A percentile compares a stretch with the other conserved stretches of the same genome.
These are phyloP conservation scores for Mimosa pudica DNA, from an alignment of 306 rosid species.

Conservation along the genomic window DNA sequence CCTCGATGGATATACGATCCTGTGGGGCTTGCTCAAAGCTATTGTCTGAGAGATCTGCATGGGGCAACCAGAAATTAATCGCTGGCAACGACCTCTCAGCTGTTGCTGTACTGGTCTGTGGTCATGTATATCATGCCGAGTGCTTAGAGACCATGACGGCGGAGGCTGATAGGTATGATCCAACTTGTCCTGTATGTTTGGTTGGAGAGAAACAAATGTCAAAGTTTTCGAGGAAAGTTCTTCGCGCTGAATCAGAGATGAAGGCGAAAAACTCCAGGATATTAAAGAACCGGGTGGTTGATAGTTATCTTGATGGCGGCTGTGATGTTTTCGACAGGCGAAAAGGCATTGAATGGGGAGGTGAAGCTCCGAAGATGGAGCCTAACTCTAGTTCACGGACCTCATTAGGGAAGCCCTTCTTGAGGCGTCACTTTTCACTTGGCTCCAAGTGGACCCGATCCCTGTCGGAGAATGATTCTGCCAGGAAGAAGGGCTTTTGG, in stretches of 20 bases:
- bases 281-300: slow-evolving; percentile 72
- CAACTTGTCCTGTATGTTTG: slow-evolving; percentile 73
- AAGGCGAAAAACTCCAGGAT: slow-evolving; percentile 68
- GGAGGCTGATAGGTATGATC: slow-evolving; percentile 73
- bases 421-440: slow-evolving; percentile 70
- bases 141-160: slow-evolving; percentile 76
- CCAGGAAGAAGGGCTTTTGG: slow-evolving; percentile 79
- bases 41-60: slow-evolving; percentile 69
- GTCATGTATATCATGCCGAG: slow-evolving; percentile 81
- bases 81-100: slow-evolving; percentile 58
- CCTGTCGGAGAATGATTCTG: slow-evolving; percentile 59
- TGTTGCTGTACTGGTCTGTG: slow-evolving; percentile 77
- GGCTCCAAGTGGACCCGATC: slow-evolving; percentile 73
- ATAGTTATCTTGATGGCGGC: slow-evolving; percentile 62
- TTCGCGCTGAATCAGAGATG: slow-evolving; percentile 55
- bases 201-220: slow-evolving; percentile 68
- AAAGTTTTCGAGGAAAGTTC: slow-evolving; percentile 54
- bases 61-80: slow-evolving; percentile 69
- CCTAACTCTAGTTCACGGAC: slow-evolving; percentile 68
- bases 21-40: slow-evolving; percentile 78
- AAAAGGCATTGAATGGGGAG: slow-evolving; percentile 43
- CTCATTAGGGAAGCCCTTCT: slow-evolving; percentile 63
- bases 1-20: slow-evolving; percentile 69
- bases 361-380: slow-evolving; percentile 63
- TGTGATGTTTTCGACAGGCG: slow-evolving; percentile 57